Percentiles rank a stretch among this genome's conserved stretches.
Evolutionary conservation across 345 rosid species (phyloP).

Genomic region (Ricinus communis): DNA sequence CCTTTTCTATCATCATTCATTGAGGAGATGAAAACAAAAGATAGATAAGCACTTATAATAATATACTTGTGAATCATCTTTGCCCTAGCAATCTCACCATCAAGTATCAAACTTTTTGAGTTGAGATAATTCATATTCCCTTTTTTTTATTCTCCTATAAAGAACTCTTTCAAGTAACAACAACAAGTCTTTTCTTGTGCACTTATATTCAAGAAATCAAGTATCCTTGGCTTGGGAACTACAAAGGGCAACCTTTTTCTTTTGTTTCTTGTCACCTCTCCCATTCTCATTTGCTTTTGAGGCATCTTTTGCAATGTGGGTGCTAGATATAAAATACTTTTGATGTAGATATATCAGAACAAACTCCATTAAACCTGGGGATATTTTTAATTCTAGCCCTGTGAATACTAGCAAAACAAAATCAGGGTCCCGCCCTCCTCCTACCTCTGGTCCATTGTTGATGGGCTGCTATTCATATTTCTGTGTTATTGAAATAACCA

Average conservation of each 20-base stretch:
- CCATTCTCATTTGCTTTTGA: background rate
- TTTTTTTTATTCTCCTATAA: background rate
- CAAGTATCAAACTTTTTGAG: background rate
- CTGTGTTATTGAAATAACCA: constrained; percentile 13
- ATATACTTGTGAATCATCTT: background rate
- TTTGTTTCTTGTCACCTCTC: background rate
- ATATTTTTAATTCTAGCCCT: background rate
- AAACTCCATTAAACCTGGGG: constrained; percentile 19
- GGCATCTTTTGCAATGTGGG: background rate
- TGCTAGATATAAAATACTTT: background rate
- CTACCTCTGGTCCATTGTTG: constrained; percentile 2
- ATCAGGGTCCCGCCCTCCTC: constrained; percentile 25
- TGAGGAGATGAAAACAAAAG: background rate
- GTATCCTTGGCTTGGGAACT: background rate
- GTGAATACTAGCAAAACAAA: constrained; percentile 14
- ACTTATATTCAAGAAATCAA: background rate
- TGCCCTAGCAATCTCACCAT: background rate
- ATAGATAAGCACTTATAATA: background rate
- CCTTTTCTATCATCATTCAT: background rate
- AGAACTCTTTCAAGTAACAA: constrained; percentile 7
- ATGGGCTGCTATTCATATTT: constrained; percentile 11
- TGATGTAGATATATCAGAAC: constrained; percentile 5
- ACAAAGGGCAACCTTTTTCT: background rate
- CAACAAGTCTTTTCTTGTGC: background rate
- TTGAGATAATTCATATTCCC: background rate